Conservation (phyloP, 2,329 filamentous ascomycete genomes). For the Hypoxylon sp. region DNA sequence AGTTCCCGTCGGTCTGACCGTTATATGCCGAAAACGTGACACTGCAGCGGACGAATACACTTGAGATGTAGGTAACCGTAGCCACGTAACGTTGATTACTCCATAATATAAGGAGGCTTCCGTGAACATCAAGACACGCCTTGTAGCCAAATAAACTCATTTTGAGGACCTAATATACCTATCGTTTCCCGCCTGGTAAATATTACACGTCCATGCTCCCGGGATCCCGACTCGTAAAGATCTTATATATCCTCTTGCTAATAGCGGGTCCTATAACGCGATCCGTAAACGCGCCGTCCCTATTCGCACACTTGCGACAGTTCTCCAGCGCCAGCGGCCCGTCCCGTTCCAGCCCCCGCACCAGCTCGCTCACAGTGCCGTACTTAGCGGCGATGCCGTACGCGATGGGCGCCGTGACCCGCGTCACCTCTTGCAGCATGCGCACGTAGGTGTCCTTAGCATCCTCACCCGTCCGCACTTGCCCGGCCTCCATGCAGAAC, state of each 20-base stretch:
- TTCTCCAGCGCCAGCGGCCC: slow-evolving; percentile 75
- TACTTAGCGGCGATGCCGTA: slow-evolving; percentile 77
- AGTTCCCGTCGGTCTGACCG: neutral
- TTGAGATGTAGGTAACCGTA: slow-evolving; percentile 1
- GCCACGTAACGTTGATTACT: neutral
- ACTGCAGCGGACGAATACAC: neutral
- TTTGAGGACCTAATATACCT: slow-evolving; percentile 1
- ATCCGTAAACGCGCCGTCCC: slow-evolving; percentile 70
- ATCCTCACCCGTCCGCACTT: slow-evolving; percentile 79
- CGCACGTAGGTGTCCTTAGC: slow-evolving; percentile 76
- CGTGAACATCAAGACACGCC: neutral
- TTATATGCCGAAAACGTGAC: slow-evolving; percentile 6
- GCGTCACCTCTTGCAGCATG: slow-evolving; percentile 82
- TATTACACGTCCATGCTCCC: slow-evolving; percentile 67
- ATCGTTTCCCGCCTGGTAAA: neutral
- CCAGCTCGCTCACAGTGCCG: slow-evolving; percentile 69
- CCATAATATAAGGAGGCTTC: neutral
- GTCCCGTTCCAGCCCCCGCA: slow-evolving; percentile 69
- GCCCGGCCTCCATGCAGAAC: slow-evolving; percentile 85
- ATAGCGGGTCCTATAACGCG: slow-evolving; percentile 69
- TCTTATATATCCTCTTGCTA: slow-evolving; percentile 71
- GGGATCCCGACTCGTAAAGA: slow-evolving; percentile 72
- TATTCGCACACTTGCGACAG: slow-evolving; percentile 70
- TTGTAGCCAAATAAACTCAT: slow-evolving; percentile 1
- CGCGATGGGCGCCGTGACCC: slow-evolving; percentile 80